Evolutionary conservation across 1,139 yeast genomes (phyloP).

Genomic region (Geotrichum australiense): DNA sequence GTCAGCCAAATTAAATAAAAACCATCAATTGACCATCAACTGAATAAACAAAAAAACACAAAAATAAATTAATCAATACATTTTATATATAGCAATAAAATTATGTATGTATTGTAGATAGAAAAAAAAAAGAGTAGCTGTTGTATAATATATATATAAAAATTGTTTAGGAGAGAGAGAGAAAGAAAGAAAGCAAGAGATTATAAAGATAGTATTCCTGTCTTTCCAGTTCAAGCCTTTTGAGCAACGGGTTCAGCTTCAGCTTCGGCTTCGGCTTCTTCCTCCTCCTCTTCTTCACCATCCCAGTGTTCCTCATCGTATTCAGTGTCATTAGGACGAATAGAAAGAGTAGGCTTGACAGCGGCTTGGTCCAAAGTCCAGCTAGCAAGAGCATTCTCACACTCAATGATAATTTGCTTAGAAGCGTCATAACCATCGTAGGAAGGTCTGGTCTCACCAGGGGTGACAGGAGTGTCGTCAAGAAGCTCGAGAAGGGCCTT

Average conservation of each 20-base stretch:
- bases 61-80: no score
- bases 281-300: constrained; percentile 18
- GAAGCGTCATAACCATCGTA: constrained; percentile 98
- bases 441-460: constrained; percentile 98
- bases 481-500: constrained; percentile 92
- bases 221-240: no score
- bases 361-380: constrained; percentile 97
- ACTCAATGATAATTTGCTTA: constrained; percentile 94
- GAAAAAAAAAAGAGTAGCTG: no score
- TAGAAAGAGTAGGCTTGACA: constrained; percentile 79
- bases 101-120: no score
- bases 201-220: no score
- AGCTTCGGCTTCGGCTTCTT: constrained; percentile 10
- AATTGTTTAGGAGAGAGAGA: no score
- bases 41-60: no score
- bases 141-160: no score
- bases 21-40: no score
- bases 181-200: no score
- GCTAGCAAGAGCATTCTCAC: constrained; percentile 89
- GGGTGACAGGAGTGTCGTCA: constrained; percentile 95
- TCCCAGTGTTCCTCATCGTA: constrained; percentile 10
- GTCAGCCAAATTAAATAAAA: no score
- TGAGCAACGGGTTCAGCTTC: constrained; percentile 7
- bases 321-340: constrained; percentile 12
- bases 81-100: no score